phyloP scores from a whole-genome alignment of 805 yeast species.

The Huiozyma naganishii region DNA sequence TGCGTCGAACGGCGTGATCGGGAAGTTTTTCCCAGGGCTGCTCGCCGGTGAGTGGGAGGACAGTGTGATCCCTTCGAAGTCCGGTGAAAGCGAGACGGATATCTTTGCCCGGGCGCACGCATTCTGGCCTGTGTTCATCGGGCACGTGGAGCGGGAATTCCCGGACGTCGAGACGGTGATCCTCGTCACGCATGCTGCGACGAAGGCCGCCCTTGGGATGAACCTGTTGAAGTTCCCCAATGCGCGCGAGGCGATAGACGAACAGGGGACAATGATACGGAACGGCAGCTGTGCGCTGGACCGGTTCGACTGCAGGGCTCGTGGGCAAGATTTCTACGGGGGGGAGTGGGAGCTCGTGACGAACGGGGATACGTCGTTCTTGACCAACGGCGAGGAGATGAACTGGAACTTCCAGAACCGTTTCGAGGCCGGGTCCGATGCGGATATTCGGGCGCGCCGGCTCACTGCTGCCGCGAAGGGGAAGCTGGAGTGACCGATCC shows the following conservation, averaged over 20 bases:
- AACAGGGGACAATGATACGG: conserved; percentile 39
- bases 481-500: conserved; percentile 1
- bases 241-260: conserved; percentile 44
- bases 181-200: conserved; percentile 85
- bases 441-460: conserved; percentile 55
- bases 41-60: conserved; percentile 37
- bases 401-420: conserved; percentile 77
- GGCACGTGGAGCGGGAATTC: conserved; percentile 41
- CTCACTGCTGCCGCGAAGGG: conserved; percentile 5
- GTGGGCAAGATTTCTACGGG: conserved; percentile 12
- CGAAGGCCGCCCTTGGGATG: conserved; percentile 83
- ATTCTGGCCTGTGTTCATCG: conserved; percentile 50
- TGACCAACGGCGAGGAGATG: conserved; percentile 83
- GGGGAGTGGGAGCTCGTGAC: conserved; percentile 47
- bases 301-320: conserved; percentile 33
- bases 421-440: conserved; percentile 85
- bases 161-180: conserved; percentile 56
- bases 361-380: conserved; percentile 68
- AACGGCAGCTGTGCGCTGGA: conserved; percentile 86
- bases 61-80: conserved; percentile 45
- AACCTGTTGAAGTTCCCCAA: conserved; percentile 46
- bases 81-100: conserved; percentile 68
- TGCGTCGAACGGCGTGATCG: conserved; percentile 40
- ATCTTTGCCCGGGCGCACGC: conserved; percentile 49
- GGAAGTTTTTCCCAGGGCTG: conserved; percentile 42